These are phyloP conservation scores for Epichloe gansuensis DNA, from an alignment of 2,329 filamentous ascomycete genomes.

Conservation along the genomic window DNA sequence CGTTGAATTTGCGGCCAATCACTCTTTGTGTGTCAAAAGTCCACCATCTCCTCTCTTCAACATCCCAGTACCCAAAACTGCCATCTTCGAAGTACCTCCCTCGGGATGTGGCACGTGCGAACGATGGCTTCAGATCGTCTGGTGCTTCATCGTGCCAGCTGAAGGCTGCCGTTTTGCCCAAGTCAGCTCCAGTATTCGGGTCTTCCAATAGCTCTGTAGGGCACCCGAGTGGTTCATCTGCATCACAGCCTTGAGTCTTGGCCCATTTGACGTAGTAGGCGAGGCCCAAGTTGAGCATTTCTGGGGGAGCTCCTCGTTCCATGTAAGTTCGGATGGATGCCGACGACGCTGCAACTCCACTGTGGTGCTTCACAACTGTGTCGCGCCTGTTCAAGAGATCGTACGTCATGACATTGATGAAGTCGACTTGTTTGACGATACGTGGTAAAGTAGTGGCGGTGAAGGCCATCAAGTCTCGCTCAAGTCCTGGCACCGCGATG, in stretches of 20 bases:
- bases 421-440: slow-evolving; percentile 48
- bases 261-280: slow-evolving; percentile 59
- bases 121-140: slow-evolving; percentile 41
- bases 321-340: slow-evolving; percentile 47
- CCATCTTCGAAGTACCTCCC: slow-evolving; percentile 45
- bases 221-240: slow-evolving; percentile 36
- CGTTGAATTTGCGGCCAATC: slow-evolving; percentile 47
- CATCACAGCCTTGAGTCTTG: slow-evolving; percentile 32
- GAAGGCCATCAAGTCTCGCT: slow-evolving; percentile 55
- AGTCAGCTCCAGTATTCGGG: slow-evolving; percentile 41
- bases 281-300: slow-evolving; percentile 48
- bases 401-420: slow-evolving; percentile 58
- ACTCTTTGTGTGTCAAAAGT: slow-evolving; percentile 54
- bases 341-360: slow-evolving; percentile 42
- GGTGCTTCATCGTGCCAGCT: slow-evolving; percentile 47
- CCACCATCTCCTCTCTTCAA: slow-evolving; percentile 50
- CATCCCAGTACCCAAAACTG: slow-evolving; percentile 58
- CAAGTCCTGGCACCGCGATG: slow-evolving; percentile 53
- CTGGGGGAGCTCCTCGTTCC: slow-evolving; percentile 33
- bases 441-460: slow-evolving; percentile 42
- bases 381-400: slow-evolving; percentile 60
- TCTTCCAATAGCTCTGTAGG: slow-evolving; percentile 44
- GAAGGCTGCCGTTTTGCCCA: slow-evolving; percentile 44
- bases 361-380: slow-evolving; percentile 50
- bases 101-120: slow-evolving; percentile 37